phyloP scores from a whole-genome alignment of 768 basidiomycete species.

The Strobilomyces echinocephalus region DNA sequence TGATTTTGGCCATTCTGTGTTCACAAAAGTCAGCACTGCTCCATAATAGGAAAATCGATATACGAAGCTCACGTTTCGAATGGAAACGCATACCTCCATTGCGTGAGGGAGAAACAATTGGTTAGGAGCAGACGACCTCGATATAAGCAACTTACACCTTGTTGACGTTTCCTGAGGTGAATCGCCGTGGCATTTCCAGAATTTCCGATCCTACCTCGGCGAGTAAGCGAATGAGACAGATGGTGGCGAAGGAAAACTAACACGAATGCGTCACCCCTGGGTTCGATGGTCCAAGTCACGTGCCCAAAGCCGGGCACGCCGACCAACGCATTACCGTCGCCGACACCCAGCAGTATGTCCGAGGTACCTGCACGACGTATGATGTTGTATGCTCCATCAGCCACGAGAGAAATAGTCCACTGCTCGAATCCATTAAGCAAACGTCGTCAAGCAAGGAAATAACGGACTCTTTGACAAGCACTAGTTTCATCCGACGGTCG shows the following conservation, averaged over 20 bases:
- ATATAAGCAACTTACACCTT: no score
- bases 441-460: not conserved
- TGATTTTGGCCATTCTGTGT: not conserved
- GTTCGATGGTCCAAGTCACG: not conserved
- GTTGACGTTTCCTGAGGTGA: no score
- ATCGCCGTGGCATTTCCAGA: no score
- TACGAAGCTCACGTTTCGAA: constrained; percentile 1
- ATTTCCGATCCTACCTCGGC: no score
- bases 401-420: not conserved
- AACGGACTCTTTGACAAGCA: not conserved
- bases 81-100: not conserved
- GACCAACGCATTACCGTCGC: not conserved
- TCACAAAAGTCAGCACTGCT: not conserved
- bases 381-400: not conserved
- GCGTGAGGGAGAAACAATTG: not conserved
- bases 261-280: not conserved
- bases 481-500: not conserved
- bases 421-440: not conserved
- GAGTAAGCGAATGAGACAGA: no score
- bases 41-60: not conserved
- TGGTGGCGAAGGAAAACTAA: not conserved
- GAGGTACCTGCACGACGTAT: not conserved
- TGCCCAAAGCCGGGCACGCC: not conserved
- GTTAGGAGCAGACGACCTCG: no score
- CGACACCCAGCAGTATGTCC: not conserved